Evolutionary conservation across 2,329 filamentous ascomycete genomes (phyloP), one percentile per base, ranked within the genome.

Genomic region (Aspergillus arachidicola): DNA sequence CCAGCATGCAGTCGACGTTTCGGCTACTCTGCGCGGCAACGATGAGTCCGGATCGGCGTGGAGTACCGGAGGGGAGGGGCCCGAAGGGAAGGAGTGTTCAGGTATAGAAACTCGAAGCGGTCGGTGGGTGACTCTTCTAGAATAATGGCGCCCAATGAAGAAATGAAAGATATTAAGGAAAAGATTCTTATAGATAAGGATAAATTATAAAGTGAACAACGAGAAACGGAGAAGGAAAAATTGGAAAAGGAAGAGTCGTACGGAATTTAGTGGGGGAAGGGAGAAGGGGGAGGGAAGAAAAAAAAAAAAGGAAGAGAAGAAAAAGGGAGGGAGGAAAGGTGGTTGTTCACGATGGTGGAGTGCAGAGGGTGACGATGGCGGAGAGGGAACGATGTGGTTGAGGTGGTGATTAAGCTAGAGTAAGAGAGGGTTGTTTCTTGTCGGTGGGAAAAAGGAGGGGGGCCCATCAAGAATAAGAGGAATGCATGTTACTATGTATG

Each of bases 1-100:
- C 74, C 71, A 72, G 71, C 64, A 67, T 60, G 61, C 63, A 69
- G 63, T 60, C 45, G 48, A 56, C 51, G 60, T 14, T 67, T 60
- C 54, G 56, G 58, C 57, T 58, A 55, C 58, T 62, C 57, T 59
- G 61, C 30, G 48, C 53, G 54, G 58, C 55, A 32, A 53, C 45
- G 67, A 66, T 62, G 64, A 62, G 61, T 56, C 56, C 54, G 60
- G 19, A 32, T 9, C n/a, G 30, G 46, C 28, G 57, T 46, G 50
- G 41, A 59, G 48, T 43, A 51, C 30, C 53, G 62, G 55, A 62
- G 61, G 57, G 55, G 46, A 53, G 30, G 41, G 54, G 45, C 60
- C 41, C 55, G 36, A 57, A 51, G 48, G 61, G 56, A 60, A 64
- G 60, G 54, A 64, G 61, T 62, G 61, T 59, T 57, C 60, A 57